Evolutionary conservation across 495 filamentous ascomycete genomes (phyloP), one percentile per base, ranked within the genome.

Genomic region (Corynascus novoguineensis): DNA sequence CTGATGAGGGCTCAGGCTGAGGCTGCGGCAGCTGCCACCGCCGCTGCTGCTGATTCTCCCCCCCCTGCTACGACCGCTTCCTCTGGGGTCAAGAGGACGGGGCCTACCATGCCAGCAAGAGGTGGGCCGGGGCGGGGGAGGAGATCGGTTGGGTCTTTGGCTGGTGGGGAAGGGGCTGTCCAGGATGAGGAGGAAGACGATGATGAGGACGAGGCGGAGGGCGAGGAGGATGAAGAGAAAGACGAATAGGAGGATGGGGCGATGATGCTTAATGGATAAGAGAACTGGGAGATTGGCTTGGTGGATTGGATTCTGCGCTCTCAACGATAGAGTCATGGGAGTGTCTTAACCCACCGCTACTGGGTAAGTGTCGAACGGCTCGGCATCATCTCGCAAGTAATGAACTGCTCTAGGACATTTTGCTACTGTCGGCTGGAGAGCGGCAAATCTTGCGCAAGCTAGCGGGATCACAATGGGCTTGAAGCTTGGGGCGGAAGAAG

Each of bases 111-210:
- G 21, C 45, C 56, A 37, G 34, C 37, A 10, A 55, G 51, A 27
- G 51, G 58, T 1, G 49, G 51, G 9, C 38, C 27, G 12, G 58
- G 51, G 1, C 19, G 58, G 14, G 37, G 51, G 32, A 50, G 31
- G 41, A 40, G 22, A 44, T 12, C 19, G 4, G 56, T 12, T 29
- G 41, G 27, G 17, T 41, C 37, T n/a, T n/a, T n/a, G n/a, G n/a
- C n/a, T n/a, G 47, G 12, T 10, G 47, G 41, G 47, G 37, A 51
- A 8, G 48, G n/a, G 12, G 51, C 21, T n/a, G 51, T 10, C 34
- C 11, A 40, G 24, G 31, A 19, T 15, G 21, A 22, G 29, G 40
- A 38, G 56, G n/a, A 53, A 31, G n/a, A 41, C 3, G 15, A 41
- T 41, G 41, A 38, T 14, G 38, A 46, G 31, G 49, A 53, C 19